These are phyloP conservation scores for Plasmodium falciparum DNA, from an alignment of 169 alveolate species.

Conservation along the genomic window DNA sequence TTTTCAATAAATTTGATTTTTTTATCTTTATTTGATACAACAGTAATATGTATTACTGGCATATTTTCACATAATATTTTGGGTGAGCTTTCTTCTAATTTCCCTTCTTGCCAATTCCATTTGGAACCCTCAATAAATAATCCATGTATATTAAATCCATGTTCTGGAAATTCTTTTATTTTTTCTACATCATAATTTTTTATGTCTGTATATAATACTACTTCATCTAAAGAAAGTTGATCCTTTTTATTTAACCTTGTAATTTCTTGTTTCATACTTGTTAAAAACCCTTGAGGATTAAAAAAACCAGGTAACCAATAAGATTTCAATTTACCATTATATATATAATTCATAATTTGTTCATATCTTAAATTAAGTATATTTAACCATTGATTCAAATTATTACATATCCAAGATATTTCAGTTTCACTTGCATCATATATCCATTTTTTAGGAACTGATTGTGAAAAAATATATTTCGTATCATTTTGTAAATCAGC, in stretches of 20 bases:
- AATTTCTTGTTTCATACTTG: conserved; percentile 96
- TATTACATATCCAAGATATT: conserved; percentile 96
- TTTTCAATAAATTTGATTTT: conserved; percentile 87
- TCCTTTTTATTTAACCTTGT: conserved; percentile 93
- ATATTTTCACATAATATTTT: conserved; percentile 88
- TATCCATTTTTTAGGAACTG: conserved; percentile 95
- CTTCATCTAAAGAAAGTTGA: conserved; percentile 96
- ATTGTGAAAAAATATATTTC: conserved; percentile 90
- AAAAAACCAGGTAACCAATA: conserved; percentile 96
- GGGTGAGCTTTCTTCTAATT: conserved; percentile 93
- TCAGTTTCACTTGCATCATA: conserved; percentile 98
- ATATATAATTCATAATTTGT: conserved; percentile 94
- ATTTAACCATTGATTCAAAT: conserved; percentile 96
- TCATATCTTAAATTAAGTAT: conserved; percentile 94
- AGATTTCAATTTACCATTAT: conserved; percentile 93
- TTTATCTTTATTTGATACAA: conserved; percentile 91
- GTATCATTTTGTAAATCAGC: conserved; percentile 93
- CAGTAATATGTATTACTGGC: conserved; percentile 93
- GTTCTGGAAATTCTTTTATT: conserved; percentile 87
- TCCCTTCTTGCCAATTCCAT: conserved; percentile 93
- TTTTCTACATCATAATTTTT: conserved; percentile 86
- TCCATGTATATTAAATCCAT: conserved; percentile 95
- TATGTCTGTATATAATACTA: conserved; percentile 92
- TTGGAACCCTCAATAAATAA: conserved; percentile 96
- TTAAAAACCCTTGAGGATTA: conserved; percentile 96